These are phyloP conservation scores for Suillus plorans DNA, from an alignment of 768 basidiomycete species.

Conservation along the genomic window DNA sequence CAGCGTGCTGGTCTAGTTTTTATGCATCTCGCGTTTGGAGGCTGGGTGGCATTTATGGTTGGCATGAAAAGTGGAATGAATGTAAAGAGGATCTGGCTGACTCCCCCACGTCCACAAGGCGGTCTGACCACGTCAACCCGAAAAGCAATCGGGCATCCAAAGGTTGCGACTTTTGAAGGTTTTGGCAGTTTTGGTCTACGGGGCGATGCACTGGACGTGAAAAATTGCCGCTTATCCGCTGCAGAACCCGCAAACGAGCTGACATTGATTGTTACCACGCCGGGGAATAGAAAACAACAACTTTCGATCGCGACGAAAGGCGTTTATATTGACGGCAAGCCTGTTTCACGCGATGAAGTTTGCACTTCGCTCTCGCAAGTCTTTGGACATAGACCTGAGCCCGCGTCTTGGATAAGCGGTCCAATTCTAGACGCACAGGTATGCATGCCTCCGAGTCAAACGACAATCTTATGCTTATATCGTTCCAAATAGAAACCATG, in stretches of 20 bases:
- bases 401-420: not conserved
- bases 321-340: constrained; percentile 24
- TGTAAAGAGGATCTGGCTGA: constrained; percentile 31
- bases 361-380: constrained; percentile 16
- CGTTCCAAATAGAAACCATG: not conserved
- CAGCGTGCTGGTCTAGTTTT: constrained; percentile 29
- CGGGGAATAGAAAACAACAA: not conserved
- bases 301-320: constrained; percentile 19
- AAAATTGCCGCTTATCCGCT: constrained; percentile 4
- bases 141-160: not conserved
- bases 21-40: constrained; percentile 29
- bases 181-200: constrained; percentile 18
- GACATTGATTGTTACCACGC: not conserved
- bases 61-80: constrained; percentile 26
- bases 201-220: constrained; percentile 4
- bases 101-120: constrained; percentile 26
- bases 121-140: not conserved
- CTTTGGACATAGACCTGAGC: not conserved
- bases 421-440: constrained; percentile 3
- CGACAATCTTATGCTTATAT: not conserved
- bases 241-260: constrained; percentile 2
- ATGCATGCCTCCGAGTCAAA: not conserved
- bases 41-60: constrained; percentile 27
- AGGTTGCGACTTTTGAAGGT: constrained; percentile 8
- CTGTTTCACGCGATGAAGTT: constrained; percentile 19